phyloP scores from a whole-genome alignment of 2,329 filamentous ascomycete genomes.

The Scedosporium apiospermum region DNA sequence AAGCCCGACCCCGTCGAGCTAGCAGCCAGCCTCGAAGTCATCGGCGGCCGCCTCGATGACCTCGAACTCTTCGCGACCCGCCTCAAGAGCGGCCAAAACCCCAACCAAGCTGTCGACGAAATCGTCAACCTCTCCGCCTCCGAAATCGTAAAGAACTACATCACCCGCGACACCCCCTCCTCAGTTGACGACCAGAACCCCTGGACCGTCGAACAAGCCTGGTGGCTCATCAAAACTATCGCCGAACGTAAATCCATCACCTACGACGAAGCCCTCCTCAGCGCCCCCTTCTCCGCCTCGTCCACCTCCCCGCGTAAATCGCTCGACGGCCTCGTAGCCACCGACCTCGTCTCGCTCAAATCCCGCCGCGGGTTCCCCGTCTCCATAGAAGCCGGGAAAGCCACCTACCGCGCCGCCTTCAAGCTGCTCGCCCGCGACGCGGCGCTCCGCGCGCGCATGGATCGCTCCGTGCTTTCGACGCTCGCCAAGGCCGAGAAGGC shows the following conservation, averaged over 20 bases:
- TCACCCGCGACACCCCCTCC: constrained; percentile 32
- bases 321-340: constrained; percentile 70
- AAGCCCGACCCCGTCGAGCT: constrained; percentile 54
- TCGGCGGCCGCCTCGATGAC: constrained; percentile 90
- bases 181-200: constrained; percentile 31
- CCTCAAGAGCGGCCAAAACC: constrained; percentile 78
- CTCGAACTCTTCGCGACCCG: constrained; percentile 88
- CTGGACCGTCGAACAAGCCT: constrained; percentile 82
- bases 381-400: constrained; percentile 69
- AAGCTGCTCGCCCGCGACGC: constrained; percentile 58
- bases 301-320: constrained; percentile 43
- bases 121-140: constrained; percentile 84
- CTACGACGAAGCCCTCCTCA: constrained; percentile 79
- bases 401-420: constrained; percentile 82
- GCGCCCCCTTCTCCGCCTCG: constrained; percentile 60
- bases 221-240: constrained; percentile 75
- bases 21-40: constrained; percentile 67
- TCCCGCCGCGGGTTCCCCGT: constrained; percentile 68
- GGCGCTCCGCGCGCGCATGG: constrained; percentile 64
- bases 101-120: constrained; percentile 69
- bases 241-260: constrained; percentile 58
- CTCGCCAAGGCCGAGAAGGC: constrained; percentile 62
- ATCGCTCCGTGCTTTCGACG: constrained; percentile 60
- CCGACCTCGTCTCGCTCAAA: constrained; percentile 74
- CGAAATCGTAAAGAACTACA: constrained; percentile 89